phyloP scores from a whole-genome alignment of 495 filamentous ascomycete species.

The Hypoxylon lienhwacheense region DNA sequence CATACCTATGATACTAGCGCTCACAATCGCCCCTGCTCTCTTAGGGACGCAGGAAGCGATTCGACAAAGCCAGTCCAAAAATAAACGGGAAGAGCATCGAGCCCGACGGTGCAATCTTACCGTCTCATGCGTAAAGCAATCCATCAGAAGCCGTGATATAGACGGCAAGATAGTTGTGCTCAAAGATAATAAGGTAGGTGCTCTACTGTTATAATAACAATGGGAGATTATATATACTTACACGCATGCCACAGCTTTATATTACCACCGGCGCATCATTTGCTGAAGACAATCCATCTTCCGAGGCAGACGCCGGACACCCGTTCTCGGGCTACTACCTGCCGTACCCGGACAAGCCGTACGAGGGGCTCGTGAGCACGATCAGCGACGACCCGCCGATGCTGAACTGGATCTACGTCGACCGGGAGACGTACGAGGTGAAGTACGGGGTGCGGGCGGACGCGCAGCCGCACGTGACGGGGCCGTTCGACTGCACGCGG shows the following conservation, averaged over 20 bases:
- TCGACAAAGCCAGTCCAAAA: slow-evolving; percentile 49
- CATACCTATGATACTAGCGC: slow-evolving; percentile 39
- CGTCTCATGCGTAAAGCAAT: slow-evolving; percentile 42
- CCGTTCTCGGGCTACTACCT: slow-evolving; percentile 62
- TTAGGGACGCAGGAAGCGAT: slow-evolving; percentile 52
- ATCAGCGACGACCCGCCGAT: slow-evolving; percentile 61
- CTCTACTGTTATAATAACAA: neutral
- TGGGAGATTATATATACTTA: slow-evolving; percentile 18
- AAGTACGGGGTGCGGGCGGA: slow-evolving; percentile 56
- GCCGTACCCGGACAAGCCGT: slow-evolving; percentile 57
- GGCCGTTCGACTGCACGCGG: slow-evolving; percentile 59
- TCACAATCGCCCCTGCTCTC: slow-evolving; percentile 44
- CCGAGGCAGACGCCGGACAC: slow-evolving; percentile 35
- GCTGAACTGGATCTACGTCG: slow-evolving; percentile 67
- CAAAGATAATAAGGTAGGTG: slow-evolving; percentile 43
- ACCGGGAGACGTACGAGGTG: slow-evolving; percentile 58
- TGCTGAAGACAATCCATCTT: slow-evolving; percentile 19
- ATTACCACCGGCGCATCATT: slow-evolving; percentile 37
- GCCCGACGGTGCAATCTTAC: slow-evolving; percentile 49
- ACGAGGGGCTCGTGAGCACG: slow-evolving; percentile 61
- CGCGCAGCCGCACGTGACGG: slow-evolving; percentile 53
- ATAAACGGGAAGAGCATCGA: slow-evolving; percentile 48
- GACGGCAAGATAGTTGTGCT: slow-evolving; percentile 46
- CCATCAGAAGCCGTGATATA: slow-evolving; percentile 40
- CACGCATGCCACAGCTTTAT: slow-evolving; percentile 25